Evolutionary conservation across 805 yeast species (phyloP).

Genomic region (Sugiyamaella boreocaroliniensis): DNA sequence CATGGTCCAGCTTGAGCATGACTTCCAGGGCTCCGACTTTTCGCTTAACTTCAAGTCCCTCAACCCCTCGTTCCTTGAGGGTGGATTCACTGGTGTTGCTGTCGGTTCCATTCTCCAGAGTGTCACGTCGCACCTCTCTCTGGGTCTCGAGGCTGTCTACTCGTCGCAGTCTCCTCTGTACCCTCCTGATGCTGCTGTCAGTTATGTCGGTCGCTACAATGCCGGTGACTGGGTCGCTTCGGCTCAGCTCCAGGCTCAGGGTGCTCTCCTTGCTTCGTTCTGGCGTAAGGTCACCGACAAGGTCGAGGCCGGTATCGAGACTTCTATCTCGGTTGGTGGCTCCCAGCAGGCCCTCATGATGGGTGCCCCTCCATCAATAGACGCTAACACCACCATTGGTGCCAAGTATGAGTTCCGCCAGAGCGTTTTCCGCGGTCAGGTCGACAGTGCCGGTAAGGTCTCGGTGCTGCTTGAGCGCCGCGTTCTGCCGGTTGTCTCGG

Average conservation of each 20-base stretch:
- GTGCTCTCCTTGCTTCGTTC: conserved; percentile 80
- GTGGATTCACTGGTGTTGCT: conserved; percentile 81
- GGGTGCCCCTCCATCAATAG: conserved; percentile 78
- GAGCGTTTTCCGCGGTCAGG: conserved; percentile 89
- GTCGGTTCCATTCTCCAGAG: conserved; percentile 89
- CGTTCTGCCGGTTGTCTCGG: conserved; percentile 82
- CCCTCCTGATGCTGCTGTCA: conserved; percentile 87
- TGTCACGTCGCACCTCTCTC: conserved; percentile 70
- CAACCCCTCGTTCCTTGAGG: conserved; percentile 76
- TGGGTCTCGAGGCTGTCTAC: conserved; percentile 91
- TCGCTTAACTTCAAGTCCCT: conserved; percentile 83
- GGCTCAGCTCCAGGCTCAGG: conserved; percentile 90
- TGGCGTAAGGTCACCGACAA: conserved; percentile 90
- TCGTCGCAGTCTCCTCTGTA: conserved; percentile 55
- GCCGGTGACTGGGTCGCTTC: conserved; percentile 88
- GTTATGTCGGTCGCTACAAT: conserved; percentile 85
- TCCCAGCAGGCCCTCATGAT: conserved; percentile 63
- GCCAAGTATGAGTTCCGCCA: conserved; percentile 98
- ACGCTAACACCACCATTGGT: conserved; percentile 89
- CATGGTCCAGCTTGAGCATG: conserved; percentile 95
- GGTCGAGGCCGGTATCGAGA: conserved; percentile 53
- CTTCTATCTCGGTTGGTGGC: conserved; percentile 25
- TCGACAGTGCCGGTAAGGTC: conserved; percentile 87
- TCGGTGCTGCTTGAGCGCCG: conserved; percentile 88
- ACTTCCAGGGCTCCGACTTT: conserved; percentile 82